Percentiles rank a stretch among this genome's conserved stretches.
These are phyloP conservation scores for Epichloe glyceriae DNA, from an alignment of 2,329 filamentous ascomycete species.

Conservation along the genomic window DNA sequence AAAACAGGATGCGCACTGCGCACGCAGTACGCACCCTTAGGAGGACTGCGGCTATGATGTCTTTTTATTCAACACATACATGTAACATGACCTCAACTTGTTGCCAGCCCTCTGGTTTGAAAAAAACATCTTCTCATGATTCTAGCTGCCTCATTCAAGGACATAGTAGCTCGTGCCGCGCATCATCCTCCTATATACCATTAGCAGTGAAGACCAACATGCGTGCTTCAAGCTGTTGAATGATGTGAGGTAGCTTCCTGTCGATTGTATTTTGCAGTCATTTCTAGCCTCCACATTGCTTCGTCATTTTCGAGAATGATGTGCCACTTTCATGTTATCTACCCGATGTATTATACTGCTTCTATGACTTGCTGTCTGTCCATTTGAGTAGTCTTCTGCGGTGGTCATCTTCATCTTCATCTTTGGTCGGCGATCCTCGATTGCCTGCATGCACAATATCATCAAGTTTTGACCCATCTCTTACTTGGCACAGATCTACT, in stretches of 20 bases:
- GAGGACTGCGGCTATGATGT: too few species aligned
- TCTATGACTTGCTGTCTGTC: not conserved
- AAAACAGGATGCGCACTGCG: too few species aligned
- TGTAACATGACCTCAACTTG: not conserved
- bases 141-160: not conserved
- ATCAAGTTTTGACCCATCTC: not conserved
- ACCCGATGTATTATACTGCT: not conserved
- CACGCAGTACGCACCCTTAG: too few species aligned
- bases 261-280: not conserved
- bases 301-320: not conserved
- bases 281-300: not conserved
- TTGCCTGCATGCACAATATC: not conserved
- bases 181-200: too few species aligned
- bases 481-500: not conserved
- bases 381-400: not conserved
- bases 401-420: too few species aligned
- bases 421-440: not conserved
- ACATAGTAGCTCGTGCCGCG: not conserved
- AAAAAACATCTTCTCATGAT: not conserved
- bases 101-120: not conserved
- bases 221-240: not conserved
- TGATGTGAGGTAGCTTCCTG: not conserved
- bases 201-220: too few species aligned
- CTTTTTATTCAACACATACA: too few species aligned
- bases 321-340: not conserved